A percentile compares a stretch with the other conserved stretches of the same genome.
Conservation (phyloP, 768 basidiomycete genomes). For the Mycena filopes region DNA sequence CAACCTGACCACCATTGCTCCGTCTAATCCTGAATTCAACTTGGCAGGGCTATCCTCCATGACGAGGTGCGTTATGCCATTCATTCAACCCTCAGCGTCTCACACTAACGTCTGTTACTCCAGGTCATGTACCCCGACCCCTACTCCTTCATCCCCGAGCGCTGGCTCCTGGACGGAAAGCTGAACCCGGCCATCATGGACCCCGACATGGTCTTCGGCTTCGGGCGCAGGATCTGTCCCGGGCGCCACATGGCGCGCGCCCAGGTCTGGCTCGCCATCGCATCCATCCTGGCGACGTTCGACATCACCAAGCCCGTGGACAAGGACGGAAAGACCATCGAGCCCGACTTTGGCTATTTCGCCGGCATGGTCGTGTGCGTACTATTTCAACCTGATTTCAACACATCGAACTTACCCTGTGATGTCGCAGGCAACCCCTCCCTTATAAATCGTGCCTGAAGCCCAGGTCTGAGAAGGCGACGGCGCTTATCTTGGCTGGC, state of each 20-base stretch:
- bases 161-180: constrained; percentile 32
- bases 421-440: constrained; percentile 30
- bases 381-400: neutral
- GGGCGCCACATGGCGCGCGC: constrained; percentile 14
- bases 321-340: constrained; percentile 30
- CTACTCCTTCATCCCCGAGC: constrained; percentile 43
- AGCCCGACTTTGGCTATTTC: constrained; percentile 35
- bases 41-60: constrained; percentile 22
- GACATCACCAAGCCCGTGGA: constrained; percentile 16
- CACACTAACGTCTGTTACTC: neutral
- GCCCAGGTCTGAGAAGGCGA: constrained; percentile 39
- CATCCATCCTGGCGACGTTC: constrained; percentile 2
- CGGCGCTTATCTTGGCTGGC: constrained; percentile 31
- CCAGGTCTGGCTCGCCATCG: constrained; percentile 1
- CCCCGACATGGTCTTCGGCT: constrained; percentile 23
- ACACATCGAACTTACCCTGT: neutral
- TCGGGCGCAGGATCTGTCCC: constrained; percentile 32
- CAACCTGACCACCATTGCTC: neutral
- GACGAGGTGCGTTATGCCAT: constrained; percentile 13
- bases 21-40: neutral
- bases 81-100: neutral
- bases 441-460: constrained; percentile 44
- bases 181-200: constrained; percentile 8
- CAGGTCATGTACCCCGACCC: constrained; percentile 41
- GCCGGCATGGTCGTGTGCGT: constrained; percentile 3